A percentile compares a stretch with the other conserved stretches of the same genome.
These are phyloP conservation scores for Penicillium freii DNA, from an alignment of 2,329 filamentous ascomycete genomes.

Conservation along the genomic window DNA sequence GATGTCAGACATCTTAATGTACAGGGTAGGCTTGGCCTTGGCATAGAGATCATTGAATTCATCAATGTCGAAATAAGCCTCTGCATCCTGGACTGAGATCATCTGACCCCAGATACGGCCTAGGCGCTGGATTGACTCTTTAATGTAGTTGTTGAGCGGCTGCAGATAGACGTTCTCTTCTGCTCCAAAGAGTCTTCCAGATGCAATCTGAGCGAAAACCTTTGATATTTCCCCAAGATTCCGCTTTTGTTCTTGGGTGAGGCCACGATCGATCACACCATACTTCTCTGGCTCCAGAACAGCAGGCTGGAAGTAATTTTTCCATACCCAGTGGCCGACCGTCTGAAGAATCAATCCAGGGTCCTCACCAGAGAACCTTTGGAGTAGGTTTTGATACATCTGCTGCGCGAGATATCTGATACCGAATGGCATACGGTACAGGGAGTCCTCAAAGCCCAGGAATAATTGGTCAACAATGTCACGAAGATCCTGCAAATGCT, in stretches of 20 bases:
- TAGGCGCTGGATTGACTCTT: slow-evolving; percentile 77
- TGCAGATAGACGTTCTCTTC: slow-evolving; percentile 97
- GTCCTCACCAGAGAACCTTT: slow-evolving; percentile 76
- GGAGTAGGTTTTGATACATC: slow-evolving; percentile 73
- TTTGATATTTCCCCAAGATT: slow-evolving; percentile 90
- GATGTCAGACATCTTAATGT: slow-evolving; percentile 97
- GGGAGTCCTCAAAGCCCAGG: slow-evolving; percentile 71
- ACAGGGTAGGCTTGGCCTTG: slow-evolving; percentile 94
- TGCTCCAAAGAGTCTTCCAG: slow-evolving; percentile 84
- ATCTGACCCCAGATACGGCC: slow-evolving; percentile 71
- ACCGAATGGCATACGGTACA: slow-evolving; percentile 89
- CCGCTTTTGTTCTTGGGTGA: slow-evolving; percentile 88
- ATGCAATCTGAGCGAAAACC: slow-evolving; percentile 82
- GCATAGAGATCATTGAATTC: slow-evolving; percentile 98
- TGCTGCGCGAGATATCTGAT: slow-evolving; percentile 84
- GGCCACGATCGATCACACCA: slow-evolving; percentile 83
- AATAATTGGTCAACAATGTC: slow-evolving; percentile 95
- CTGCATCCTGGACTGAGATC: slow-evolving; percentile 80
- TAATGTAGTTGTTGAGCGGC: slow-evolving; percentile 87
- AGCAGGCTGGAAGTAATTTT: slow-evolving; percentile 86
- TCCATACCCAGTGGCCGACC: slow-evolving; percentile 90
- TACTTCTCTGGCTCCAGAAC: slow-evolving; percentile 87
- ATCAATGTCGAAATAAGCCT: slow-evolving; percentile 94
- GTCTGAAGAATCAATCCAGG: slow-evolving; percentile 76
- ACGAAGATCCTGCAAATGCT: slow-evolving; percentile 86